Conservation (phyloP, 768 basidiomycete genomes). For the Amanita pseudoporphyria region DNA sequence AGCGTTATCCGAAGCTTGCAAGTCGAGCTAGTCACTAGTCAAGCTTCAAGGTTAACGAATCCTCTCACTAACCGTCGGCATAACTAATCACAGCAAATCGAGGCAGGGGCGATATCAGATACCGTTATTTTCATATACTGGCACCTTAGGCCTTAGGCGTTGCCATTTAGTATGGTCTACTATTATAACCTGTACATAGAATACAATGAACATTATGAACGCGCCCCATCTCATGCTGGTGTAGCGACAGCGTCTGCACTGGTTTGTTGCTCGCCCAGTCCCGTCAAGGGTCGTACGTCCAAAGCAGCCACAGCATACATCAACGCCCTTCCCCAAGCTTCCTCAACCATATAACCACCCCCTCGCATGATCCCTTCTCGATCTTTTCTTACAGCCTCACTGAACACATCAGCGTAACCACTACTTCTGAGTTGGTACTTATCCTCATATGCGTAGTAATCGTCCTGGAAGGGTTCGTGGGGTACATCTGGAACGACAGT, state of each 20-base stretch:
- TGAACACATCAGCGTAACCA: slow-evolving; percentile 63
- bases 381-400: slow-evolving; percentile 69
- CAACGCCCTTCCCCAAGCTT: slow-evolving; percentile 81
- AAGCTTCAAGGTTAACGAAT: no score
- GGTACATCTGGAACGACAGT: slow-evolving; percentile 68
- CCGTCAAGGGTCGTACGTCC: slow-evolving; percentile 46
- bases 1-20: no score
- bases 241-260: slow-evolving; percentile 15
- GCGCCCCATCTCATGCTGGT: slow-evolving; percentile 29
- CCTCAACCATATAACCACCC: slow-evolving; percentile 73
- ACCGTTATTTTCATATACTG: no score
- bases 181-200: no score
- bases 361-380: slow-evolving; percentile 72
- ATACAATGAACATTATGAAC: no score
- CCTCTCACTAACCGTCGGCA: no score
- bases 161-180: no score
- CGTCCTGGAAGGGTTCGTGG: slow-evolving; percentile 69
- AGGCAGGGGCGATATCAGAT: no score
- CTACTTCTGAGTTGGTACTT: slow-evolving; percentile 42
- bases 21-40: no score
- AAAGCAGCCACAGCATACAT: slow-evolving; percentile 64
- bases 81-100: no score
- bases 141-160: no score
- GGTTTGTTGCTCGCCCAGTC: slow-evolving; percentile 13
- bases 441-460: slow-evolving; percentile 70